Conservation (phyloP, 1,284 basidiomycete species). For the Psilocybe mexicana region DNA sequence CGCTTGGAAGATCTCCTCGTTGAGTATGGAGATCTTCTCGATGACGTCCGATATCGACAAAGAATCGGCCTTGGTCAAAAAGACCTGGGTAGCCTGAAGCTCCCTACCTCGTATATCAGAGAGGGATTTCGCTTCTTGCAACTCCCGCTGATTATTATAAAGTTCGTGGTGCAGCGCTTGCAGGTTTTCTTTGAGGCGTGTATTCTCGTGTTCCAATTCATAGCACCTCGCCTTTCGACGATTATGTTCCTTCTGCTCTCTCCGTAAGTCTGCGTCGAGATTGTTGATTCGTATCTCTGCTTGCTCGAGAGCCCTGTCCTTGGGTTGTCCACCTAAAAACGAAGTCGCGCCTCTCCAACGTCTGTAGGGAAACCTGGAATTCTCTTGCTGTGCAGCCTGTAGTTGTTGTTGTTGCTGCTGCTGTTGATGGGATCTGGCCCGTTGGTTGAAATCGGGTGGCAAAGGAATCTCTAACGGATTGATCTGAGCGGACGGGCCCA, state of each 20-base stretch:
- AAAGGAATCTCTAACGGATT: background rate
- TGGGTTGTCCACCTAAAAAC: background rate
- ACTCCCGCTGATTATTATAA: conserved; percentile 12
- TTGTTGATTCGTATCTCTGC: background rate
- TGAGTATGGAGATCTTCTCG: conserved; percentile 21
- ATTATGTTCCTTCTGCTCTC: background rate
- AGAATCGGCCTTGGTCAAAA: conserved; percentile 25
- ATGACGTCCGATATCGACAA: conserved; percentile 24
- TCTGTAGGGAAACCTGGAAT: too few relatives aligned
- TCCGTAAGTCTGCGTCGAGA: background rate
- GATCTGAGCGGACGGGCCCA: background rate
- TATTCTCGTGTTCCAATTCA: conserved; percentile 6
- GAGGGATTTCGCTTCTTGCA: conserved; percentile 20
- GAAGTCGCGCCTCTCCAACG: too few relatives aligned
- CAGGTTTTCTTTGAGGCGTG: conserved; percentile 4
- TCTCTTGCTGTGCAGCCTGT: background rate
- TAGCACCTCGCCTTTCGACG: background rate
- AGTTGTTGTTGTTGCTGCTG: background rate
- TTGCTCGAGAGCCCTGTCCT: background rate
- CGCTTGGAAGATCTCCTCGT: conserved; percentile 26
- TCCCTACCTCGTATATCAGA: conserved; percentile 25
- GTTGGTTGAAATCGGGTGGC: background rate
- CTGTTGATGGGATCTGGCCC: background rate
- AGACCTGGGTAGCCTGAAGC: conserved; percentile 24
- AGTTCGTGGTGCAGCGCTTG: conserved; percentile 17